These are phyloP conservation scores for Suillus tomentosus DNA, from an alignment of 768 basidiomycete genomes.

Conservation along the genomic window DNA sequence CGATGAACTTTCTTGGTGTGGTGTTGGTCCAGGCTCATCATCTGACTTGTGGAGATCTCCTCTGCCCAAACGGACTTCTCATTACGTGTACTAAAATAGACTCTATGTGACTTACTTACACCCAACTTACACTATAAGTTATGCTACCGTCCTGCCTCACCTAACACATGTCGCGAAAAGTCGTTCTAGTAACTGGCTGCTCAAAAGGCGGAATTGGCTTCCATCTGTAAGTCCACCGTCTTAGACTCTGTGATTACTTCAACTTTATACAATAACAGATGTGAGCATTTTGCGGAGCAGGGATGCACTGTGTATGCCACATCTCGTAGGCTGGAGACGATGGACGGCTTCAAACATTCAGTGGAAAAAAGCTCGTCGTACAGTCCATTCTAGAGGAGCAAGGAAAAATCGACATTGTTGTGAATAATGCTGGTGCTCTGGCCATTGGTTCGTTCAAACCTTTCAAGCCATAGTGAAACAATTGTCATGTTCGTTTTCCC, in stretches of 20 bases:
- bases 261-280: constrained; percentile 39
- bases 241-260: background rate
- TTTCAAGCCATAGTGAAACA: constrained; percentile 7
- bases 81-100: too few species aligned
- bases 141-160: background rate
- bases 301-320: constrained; percentile 81
- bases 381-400: constrained; percentile 52
- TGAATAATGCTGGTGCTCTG: constrained; percentile 73
- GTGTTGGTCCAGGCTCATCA: too few species aligned
- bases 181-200: constrained; percentile 76
- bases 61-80: too few species aligned
- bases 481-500: constrained; percentile 1
- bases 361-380: constrained; percentile 52
- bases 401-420: constrained; percentile 69
- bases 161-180: constrained; percentile 20
- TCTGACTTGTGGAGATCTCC: too few species aligned
- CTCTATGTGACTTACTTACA: too few species aligned
- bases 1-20: too few species aligned
- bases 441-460: constrained; percentile 42
- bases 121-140: background rate
- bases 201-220: constrained; percentile 75
- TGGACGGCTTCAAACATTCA: constrained; percentile 52
- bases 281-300: constrained; percentile 62
- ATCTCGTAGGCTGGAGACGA: constrained; percentile 62
- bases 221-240: constrained; percentile 45